A percentile compares a stretch with the other conserved stretches of the same genome.
Conservation (phyloP, 2,329 filamentous ascomycete genomes). For the Apiospora aurea region DNA sequence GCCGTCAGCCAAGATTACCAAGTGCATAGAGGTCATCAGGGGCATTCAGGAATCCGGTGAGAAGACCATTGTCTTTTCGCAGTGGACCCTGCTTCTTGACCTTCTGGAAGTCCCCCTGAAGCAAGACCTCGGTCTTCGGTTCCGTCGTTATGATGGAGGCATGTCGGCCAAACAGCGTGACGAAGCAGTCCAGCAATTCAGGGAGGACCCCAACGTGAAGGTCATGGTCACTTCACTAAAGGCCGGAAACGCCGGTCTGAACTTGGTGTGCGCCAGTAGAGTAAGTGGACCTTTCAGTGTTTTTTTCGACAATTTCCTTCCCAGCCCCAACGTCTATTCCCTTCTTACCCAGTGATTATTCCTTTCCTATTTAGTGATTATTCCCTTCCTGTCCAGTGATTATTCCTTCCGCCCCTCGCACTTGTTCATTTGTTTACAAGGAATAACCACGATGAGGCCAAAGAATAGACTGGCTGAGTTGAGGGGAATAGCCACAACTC, state of each 20-base stretch:
- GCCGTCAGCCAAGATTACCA: conserved; percentile 77
- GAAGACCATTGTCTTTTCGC: conserved; percentile 84
- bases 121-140: conserved; percentile 58
- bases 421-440: too few species aligned
- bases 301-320: too few species aligned
- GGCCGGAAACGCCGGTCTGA: conserved; percentile 85
- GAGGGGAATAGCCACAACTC: too few species aligned
- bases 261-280: conserved; percentile 81
- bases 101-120: conserved; percentile 76
- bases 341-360: too few species aligned
- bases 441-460: too few species aligned
- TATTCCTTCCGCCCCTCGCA: too few species aligned
- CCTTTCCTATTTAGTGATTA: too few species aligned
- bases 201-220: conserved; percentile 62
- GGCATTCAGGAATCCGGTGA: conserved; percentile 59
- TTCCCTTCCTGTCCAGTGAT: too few species aligned
- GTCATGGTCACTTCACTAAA: conserved; percentile 82
- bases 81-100: conserved; percentile 82
- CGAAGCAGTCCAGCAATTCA: conserved; percentile 71
- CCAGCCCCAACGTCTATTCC: too few species aligned
- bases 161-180: conserved; percentile 74
- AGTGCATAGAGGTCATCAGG: conserved; percentile 69
- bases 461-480: too few species aligned
- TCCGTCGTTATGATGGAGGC: conserved; percentile 77
- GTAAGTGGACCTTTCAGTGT: too few species aligned